These are phyloP conservation scores for Zygoascus flipseniorum DNA, from an alignment of 805 yeast species.

Conservation along the genomic window DNA sequence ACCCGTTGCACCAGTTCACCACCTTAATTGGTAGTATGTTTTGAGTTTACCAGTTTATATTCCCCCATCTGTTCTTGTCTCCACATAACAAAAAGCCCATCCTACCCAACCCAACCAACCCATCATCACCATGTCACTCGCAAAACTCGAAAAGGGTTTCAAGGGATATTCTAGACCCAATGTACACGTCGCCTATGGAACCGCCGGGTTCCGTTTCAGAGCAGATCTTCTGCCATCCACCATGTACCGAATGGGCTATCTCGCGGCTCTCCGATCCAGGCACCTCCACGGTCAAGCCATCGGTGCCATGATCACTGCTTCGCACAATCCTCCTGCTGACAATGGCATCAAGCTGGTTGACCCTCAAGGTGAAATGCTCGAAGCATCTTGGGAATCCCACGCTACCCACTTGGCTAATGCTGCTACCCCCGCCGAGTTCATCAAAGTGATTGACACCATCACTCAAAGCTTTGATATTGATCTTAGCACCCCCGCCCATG, in stretches of 20 bases:
- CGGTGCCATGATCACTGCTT: slow-evolving; percentile 96
- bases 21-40: no score
- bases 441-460: slow-evolving; percentile 31
- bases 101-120: no score
- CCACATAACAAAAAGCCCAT: no score
- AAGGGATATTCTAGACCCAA: slow-evolving; percentile 40
- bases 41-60: no score
- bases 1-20: no score
- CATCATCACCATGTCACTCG: neutral
- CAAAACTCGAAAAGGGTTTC: slow-evolving; percentile 1
- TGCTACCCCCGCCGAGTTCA: slow-evolving; percentile 37
- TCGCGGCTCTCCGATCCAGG: slow-evolving; percentile 79
- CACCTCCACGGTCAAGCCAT: slow-evolving; percentile 56
- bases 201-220: slow-evolving; percentile 88
- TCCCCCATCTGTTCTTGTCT: no score
- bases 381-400: slow-evolving; percentile 69
- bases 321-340: slow-evolving; percentile 88
- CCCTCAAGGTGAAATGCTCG: slow-evolving; percentile 86
- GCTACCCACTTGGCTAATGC: slow-evolving; percentile 80
- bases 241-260: slow-evolving; percentile 71
- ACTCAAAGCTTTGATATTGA: slow-evolving; percentile 40
- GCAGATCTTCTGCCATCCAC: slow-evolving; percentile 69
- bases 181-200: slow-evolving; percentile 64
- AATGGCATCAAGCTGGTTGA: slow-evolving; percentile 93
- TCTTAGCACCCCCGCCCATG: slow-evolving; percentile 34